phyloP scores from a whole-genome alignment of 2,329 filamentous ascomycete genomes.

The Graphium sp. region DNA sequence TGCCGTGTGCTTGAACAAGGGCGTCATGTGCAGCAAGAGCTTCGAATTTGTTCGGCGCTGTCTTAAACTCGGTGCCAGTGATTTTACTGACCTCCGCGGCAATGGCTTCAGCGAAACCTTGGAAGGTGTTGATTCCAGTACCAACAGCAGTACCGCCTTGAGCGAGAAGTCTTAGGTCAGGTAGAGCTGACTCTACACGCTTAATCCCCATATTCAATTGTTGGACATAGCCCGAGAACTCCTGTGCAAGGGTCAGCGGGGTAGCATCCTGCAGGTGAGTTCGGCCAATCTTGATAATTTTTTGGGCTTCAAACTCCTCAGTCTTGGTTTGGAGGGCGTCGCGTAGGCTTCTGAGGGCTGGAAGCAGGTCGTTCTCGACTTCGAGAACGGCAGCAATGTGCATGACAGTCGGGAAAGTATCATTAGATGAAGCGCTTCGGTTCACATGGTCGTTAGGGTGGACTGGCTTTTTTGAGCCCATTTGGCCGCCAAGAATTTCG shows the following conservation, averaged over 20 bases:
- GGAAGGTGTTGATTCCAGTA: slow-evolving; percentile 93
- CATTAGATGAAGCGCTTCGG: slow-evolving; percentile 96
- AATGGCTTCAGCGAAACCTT: slow-evolving; percentile 87
- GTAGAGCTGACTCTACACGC: slow-evolving; percentile 68
- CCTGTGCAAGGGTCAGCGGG: slow-evolving; percentile 84
- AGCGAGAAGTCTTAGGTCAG: slow-evolving; percentile 71
- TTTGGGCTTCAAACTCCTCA: slow-evolving; percentile 64
- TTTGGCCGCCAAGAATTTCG: slow-evolving; percentile 84
- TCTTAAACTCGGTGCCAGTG: slow-evolving; percentile 87
- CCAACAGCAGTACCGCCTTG: slow-evolving; percentile 96
- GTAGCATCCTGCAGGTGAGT: slow-evolving; percentile 97
- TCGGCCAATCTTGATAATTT: slow-evolving; percentile 97
- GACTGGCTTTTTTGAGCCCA: slow-evolving; percentile 95
- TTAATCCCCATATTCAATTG: slow-evolving; percentile 85
- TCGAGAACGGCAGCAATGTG: slow-evolving; percentile 96
- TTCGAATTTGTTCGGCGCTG: slow-evolving; percentile 98
- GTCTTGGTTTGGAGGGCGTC: slow-evolving; percentile 77
- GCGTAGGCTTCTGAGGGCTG: slow-evolving; percentile 66
- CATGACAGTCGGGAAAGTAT: slow-evolving; percentile 99
- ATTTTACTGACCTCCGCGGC: slow-evolving; percentile 82
- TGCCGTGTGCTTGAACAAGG: slow-evolving; percentile 83
- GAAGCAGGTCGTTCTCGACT: slow-evolving; percentile 71
- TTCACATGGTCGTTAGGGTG: slow-evolving; percentile 99
- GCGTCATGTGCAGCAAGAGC: slow-evolving; percentile 91
- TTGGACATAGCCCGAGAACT: slow-evolving; percentile 93